Percentiles rank a stretch among this genome's conserved stretches.
These are phyloP conservation scores for Fraxinus floribunda DNA, from an alignment of 305 asterid genomes.

Conservation along the genomic window DNA sequence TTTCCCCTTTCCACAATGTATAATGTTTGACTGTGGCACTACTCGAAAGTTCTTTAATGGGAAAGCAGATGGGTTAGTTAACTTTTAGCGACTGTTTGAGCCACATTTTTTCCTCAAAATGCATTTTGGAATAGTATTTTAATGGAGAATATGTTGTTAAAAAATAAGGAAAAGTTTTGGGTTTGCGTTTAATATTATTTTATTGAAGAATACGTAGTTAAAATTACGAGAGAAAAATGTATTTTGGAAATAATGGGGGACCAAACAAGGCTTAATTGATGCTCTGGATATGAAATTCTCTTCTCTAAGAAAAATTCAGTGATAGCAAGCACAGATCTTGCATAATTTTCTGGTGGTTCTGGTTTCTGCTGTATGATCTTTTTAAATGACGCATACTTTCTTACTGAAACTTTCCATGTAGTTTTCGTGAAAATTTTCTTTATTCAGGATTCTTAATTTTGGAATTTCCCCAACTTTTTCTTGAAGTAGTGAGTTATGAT, in stretches of 20 bases:
- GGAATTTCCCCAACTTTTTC: neutral
- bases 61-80: neutral
- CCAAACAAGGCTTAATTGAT: neutral
- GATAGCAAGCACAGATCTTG: neutral
- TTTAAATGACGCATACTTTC: neutral
- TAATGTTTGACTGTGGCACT: neutral
- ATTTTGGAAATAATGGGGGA: too few relatives aligned
- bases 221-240: too few relatives aligned
- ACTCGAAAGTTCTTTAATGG: neutral
- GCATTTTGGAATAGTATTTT: too few relatives aligned
- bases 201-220: too few relatives aligned
- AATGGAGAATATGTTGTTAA: too few relatives aligned
- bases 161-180: too few relatives aligned
- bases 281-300: neutral
- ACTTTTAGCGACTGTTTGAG: neutral
- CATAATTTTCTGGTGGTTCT: neutral
- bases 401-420: neutral
- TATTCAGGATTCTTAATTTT: neutral
- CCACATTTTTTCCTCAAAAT: too few relatives aligned
- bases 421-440: neutral
- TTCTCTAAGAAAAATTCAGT: neutral
- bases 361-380: neutral
- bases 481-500: neutral
- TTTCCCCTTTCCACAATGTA: neutral
- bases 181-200: too few relatives aligned